Evolutionary conservation across 352 stramenopile genomes (phyloP).

Genomic region (Pythium scleroteichum): DNA sequence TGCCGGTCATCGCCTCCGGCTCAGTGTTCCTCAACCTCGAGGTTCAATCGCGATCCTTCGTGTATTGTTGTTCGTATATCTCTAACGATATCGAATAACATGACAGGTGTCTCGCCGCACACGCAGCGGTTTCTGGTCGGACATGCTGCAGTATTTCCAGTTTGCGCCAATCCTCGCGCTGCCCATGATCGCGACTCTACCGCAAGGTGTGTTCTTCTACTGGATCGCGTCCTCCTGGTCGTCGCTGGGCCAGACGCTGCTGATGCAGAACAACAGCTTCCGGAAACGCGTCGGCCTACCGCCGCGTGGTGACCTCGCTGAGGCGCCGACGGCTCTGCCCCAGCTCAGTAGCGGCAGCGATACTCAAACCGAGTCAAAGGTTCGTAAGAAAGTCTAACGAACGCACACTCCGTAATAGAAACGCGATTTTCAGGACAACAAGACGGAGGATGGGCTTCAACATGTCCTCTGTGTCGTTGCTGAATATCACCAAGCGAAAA

Average conservation of each 20-base stretch:
- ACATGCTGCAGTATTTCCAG: slow-evolving; percentile 38
- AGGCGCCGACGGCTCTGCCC: slow-evolving; percentile 18
- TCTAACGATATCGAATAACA: not conserved
- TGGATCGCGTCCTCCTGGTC: slow-evolving; percentile 75
- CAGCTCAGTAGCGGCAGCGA: not conserved
- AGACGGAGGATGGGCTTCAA: too few relatives aligned
- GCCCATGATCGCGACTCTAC: slow-evolving; percentile 21
- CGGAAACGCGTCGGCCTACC: slow-evolving; percentile 54
- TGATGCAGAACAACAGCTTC: slow-evolving; percentile 72
- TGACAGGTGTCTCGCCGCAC: slow-evolving; percentile 22
- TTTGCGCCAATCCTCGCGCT: slow-evolving; percentile 59
- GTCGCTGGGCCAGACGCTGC: slow-evolving; percentile 56
- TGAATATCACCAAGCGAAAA: too few relatives aligned
- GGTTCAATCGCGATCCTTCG: slow-evolving; percentile 22
- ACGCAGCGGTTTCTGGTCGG: slow-evolving; percentile 21
- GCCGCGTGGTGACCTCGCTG: slow-evolving; percentile 35
- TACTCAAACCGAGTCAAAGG: not conserved
- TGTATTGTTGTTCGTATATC: not conserved
- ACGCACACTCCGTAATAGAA: too few relatives aligned
- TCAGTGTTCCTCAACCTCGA: slow-evolving; percentile 75
- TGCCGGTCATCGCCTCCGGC: slow-evolving; percentile 50
- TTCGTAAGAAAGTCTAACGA: too few relatives aligned
- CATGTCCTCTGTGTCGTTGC: too few relatives aligned
- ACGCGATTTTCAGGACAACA: too few relatives aligned
- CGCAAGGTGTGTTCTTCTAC: slow-evolving; percentile 83